Evolutionary conservation across 2,329 filamentous ascomycete species (phyloP), one percentile per base, ranked within the genome.

Genomic region (Aspergillus unguis): DNA sequence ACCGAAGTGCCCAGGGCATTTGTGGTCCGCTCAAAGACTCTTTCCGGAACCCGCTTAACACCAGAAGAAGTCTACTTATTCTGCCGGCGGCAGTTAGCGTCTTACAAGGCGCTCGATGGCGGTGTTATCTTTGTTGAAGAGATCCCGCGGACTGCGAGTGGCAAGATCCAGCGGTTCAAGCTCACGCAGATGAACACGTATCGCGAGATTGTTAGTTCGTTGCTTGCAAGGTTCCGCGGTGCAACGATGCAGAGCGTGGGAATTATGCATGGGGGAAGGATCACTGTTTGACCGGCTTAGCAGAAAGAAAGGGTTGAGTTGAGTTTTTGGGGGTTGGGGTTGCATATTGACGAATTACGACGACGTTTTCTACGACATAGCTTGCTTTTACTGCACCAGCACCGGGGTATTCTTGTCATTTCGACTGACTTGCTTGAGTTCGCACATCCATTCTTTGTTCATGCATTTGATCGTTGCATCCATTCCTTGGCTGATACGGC

Each of bases 61-160:
- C 71, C 69, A 31, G 59, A 74, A 25, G 71, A 77, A 48, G 69
- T 79, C n/a, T 74, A 77, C 47, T 59, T 62, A 8, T 77, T 72
- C 54, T 63, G 75, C 9, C 65, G 68, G 9, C 52, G 58, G 1
- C 70, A 70, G 42, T 65, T 80, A 26, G 75, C 76, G 6, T 74
- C 72, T 48, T 80, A 79, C 65, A 80, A 80, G 55, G 66, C 68
- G 3, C 59, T 79, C 0, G 75, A 75, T 6, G 74, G 75, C 5
- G 76, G 76, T 0, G 71, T 80, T 6, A 60, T 74, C 25, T 80
- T 80, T 48, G 71, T 79, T 10, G 72, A 77, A 41, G 65, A 72
- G 28, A 77, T 80, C 32, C 77, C 78, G 4, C 75, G 76, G 43
- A 76, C 75, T 2, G 66, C 75, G 0, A 77, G 76, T 52, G 78